Conservation (phyloP, 2,329 filamentous ascomycete species). For the Elsinoe fawcettii region DNA sequence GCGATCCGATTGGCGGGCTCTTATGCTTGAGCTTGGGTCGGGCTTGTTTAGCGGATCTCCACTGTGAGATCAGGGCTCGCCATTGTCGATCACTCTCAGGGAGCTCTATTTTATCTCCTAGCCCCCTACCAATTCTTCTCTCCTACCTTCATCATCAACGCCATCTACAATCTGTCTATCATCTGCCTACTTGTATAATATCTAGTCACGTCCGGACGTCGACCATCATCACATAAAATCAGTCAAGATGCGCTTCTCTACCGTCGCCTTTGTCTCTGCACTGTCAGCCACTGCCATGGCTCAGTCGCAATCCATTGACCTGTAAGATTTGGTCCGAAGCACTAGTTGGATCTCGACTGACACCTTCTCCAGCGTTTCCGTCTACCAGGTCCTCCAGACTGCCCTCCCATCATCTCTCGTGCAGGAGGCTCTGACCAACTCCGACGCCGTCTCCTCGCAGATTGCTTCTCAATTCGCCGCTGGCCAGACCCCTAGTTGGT, state of each 20-base stretch:
- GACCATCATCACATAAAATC: conserved; percentile 5
- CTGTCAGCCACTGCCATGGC: conserved; percentile 23
- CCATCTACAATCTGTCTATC: background rate
- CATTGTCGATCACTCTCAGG: background rate
- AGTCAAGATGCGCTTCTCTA: conserved; percentile 25
- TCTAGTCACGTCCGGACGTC: background rate
- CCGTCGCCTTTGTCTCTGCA: conserved; percentile 22
- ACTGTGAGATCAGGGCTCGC: background rate
- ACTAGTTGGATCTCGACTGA: background rate
- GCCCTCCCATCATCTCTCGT: conserved; percentile 38
- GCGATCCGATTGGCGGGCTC: background rate
- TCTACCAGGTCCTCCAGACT: conserved; percentile 37
- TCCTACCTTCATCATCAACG: background rate
- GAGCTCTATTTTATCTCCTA: background rate
- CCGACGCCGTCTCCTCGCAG: conserved; percentile 33
- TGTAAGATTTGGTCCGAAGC: background rate
- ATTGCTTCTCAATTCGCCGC: conserved; percentile 38
- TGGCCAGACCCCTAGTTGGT: conserved; percentile 39
- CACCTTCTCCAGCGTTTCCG: conserved; percentile 27
- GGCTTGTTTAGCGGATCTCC: background rate
- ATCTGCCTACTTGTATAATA: background rate
- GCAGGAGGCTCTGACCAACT: conserved; percentile 35
- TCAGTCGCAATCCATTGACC: conserved; percentile 13
- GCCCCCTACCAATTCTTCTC: background rate
- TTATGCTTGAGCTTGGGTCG: background rate